These are phyloP conservation scores for Aegilops tauschii DNA, from an alignment of 176 grass and related monocot genomes.

Conservation along the genomic window DNA sequence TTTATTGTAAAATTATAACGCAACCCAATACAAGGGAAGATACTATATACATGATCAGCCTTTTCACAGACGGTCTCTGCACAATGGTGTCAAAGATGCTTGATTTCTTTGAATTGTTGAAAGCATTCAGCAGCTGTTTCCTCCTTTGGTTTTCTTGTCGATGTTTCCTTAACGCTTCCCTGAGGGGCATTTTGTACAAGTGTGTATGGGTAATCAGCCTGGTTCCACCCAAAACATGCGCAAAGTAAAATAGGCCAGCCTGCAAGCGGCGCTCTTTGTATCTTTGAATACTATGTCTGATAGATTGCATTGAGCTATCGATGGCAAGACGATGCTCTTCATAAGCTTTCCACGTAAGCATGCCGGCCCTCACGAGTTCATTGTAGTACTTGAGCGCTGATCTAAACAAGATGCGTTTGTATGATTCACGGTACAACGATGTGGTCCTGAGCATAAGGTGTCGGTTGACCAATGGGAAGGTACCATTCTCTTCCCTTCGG, in stretches of 20 bases:
- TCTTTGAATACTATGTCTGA: background rate
- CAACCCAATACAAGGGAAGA: no score
- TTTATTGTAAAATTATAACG: no score
- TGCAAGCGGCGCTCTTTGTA: background rate
- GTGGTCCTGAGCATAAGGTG: background rate
- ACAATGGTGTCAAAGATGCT: no score
- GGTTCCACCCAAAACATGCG: fast-evolving
- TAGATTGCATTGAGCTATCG: background rate
- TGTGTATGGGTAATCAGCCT: no score
- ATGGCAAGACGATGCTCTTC: background rate
- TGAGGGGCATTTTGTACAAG: no score
- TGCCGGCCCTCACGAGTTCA: background rate
- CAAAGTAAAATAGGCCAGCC: no score
- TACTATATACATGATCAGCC: no score
- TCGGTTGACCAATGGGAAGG: background rate
- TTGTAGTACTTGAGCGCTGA: background rate
- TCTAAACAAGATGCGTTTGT: background rate
- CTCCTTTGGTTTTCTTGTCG: no score
- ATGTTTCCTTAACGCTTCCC: no score
- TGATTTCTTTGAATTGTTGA: no score
- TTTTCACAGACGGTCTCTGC: no score
- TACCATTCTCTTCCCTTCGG: background rate
- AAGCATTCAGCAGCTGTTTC: no score
- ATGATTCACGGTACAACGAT: background rate
- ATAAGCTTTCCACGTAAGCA: background rate